phyloP scores from a whole-genome alignment of 805 yeast species.

The Maudiozyma bulderi region DNA sequence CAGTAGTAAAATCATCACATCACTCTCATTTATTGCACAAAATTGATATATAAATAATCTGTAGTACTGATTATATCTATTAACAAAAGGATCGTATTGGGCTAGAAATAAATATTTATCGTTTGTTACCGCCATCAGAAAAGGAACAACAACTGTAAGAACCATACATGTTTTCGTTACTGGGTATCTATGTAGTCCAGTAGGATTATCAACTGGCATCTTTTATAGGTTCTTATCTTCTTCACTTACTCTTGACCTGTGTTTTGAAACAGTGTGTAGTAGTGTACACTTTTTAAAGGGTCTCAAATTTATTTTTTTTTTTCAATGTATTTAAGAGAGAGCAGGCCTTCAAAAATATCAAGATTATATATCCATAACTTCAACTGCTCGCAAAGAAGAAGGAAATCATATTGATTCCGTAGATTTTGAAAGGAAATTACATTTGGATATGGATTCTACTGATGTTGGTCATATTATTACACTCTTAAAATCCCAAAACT shows the following conservation, averaged over 20 bases:
- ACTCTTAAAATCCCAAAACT: not conserved
- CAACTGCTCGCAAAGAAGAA: too few relatives aligned
- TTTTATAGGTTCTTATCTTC: not conserved
- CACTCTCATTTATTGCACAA: constrained; percentile 51
- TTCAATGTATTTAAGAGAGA: too few relatives aligned
- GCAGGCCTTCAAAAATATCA: too few relatives aligned
- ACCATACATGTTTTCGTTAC: constrained; percentile 23
- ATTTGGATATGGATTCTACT: not conserved
- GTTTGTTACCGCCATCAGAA: constrained; percentile 21
- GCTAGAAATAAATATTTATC: constrained; percentile 23
- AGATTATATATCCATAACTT: too few relatives aligned
- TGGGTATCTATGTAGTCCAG: constrained; percentile 17
- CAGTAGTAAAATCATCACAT: constrained; percentile 38
- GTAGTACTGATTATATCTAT: constrained; percentile 50
- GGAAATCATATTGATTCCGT: too few relatives aligned
- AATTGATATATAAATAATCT: constrained; percentile 41
- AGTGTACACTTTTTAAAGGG: not conserved
- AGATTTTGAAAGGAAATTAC: not conserved
- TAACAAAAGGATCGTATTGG: constrained; percentile 38
- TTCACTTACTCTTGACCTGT: constrained; percentile 1
- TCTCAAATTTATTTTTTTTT: too few relatives aligned
- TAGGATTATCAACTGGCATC: constrained; percentile 14
- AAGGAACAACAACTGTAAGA: constrained; percentile 17
- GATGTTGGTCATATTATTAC: constrained; percentile 5
- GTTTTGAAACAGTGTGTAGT: not conserved